Percentiles rank a stretch among this genome's conserved stretches.
These are phyloP conservation scores for Nephelium lappaceum DNA, from an alignment of 345 rosid genomes.

Conservation along the genomic window DNA sequence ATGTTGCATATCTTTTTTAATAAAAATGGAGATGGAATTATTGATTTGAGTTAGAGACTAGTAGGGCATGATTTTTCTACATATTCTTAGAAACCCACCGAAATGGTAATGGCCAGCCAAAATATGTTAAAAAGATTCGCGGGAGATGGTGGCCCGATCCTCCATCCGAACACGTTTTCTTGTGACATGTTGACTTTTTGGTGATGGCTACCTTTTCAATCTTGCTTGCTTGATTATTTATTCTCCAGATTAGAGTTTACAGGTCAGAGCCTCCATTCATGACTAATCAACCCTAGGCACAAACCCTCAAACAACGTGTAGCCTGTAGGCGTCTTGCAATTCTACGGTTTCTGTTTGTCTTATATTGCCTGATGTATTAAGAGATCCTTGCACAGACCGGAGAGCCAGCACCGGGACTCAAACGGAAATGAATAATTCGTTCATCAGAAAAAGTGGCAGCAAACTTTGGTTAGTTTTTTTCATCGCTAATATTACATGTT, in stretches of 20 bases:
- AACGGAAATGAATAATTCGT: background rate
- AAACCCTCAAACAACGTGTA: too few relatives aligned
- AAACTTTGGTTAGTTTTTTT: slow-evolving; percentile 19
- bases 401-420: background rate
- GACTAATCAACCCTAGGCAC: background rate
- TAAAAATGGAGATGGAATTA: too few relatives aligned
- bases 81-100: background rate
- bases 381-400: background rate
- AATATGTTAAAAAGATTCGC: background rate
- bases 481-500: background rate
- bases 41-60: too few relatives aligned
- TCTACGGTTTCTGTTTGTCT: background rate
- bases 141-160: background rate
- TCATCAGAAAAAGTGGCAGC: background rate
- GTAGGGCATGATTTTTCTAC: background rate
- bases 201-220: background rate
- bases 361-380: too few relatives aligned
- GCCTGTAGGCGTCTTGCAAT: too few relatives aligned
- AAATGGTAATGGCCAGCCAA: background rate
- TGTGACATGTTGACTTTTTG: background rate
- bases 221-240: background rate
- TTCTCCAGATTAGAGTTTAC: background rate
- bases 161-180: background rate
- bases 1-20: too few relatives aligned
- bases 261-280: background rate